Evolutionary conservation across 768 basidiomycete genomes (phyloP).

Genomic region (Leccinum rimulosum): DNA sequence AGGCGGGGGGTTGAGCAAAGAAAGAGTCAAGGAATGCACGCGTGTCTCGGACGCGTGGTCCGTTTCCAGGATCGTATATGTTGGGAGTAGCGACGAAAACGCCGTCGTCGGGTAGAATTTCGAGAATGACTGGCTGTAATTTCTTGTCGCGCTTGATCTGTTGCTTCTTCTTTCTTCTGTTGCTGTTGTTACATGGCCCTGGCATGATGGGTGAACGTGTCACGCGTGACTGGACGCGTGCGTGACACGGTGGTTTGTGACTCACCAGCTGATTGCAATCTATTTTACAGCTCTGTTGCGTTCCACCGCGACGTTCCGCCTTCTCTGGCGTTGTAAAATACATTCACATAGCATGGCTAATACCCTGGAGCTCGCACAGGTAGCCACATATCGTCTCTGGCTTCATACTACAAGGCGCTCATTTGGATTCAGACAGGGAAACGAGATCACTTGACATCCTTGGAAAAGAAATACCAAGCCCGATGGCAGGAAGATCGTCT

Average conservation of each 20-base stretch:
- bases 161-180: constrained; percentile 43
- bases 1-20: constrained; percentile 63
- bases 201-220: constrained; percentile 46
- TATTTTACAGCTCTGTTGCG: constrained; percentile 27
- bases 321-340: constrained; percentile 33
- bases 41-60: constrained; percentile 70
- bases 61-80: constrained; percentile 77
- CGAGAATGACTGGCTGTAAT: background rate
- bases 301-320: constrained; percentile 23
- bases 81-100: constrained; percentile 47
- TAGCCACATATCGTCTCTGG: constrained; percentile 19
- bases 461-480: constrained; percentile 84
- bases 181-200: constrained; percentile 53
- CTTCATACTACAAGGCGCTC: background rate
- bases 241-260: constrained; percentile 29
- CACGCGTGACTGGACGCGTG: constrained; percentile 32
- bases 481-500: constrained; percentile 73
- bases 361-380: constrained; percentile 66
- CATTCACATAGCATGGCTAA: constrained; percentile 45
- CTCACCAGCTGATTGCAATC: constrained; percentile 28
- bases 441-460: constrained; percentile 77
- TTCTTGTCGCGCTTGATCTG: constrained; percentile 34
- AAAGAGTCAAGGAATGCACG: constrained; percentile 62
- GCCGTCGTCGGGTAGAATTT: constrained; percentile 8
- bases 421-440: constrained; percentile 73